Conservation (phyloP, 768 basidiomycete genomes). For the Macrolepiota dolichaula region DNA sequence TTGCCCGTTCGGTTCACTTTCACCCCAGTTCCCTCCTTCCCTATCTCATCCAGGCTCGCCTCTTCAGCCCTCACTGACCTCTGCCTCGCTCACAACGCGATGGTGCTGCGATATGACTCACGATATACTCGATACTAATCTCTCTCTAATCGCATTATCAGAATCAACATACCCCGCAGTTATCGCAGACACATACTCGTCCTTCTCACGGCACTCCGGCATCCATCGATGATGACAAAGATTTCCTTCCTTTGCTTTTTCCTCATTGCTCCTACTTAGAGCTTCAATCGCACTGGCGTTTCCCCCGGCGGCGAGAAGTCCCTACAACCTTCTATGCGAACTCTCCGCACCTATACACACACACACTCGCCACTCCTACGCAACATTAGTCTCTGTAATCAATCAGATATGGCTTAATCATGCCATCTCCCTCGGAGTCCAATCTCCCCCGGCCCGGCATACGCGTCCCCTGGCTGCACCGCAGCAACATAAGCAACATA, state of each 20-base stretch:
- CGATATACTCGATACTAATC: neutral
- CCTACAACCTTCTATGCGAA: neutral
- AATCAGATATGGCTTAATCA: neutral
- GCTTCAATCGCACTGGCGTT: neutral
- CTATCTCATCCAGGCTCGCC: neutral
- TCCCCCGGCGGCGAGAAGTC: neutral
- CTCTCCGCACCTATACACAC: neutral
- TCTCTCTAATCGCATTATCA: neutral
- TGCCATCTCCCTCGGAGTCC: neutral
- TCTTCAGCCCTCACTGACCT: neutral
- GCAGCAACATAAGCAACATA: too few relatives aligned
- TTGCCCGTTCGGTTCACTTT: conserved; percentile 3
- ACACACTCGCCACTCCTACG: neutral
- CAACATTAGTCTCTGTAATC: neutral
- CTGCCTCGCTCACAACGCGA: neutral
- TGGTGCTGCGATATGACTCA: neutral
- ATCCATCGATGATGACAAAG: conserved; percentile 1
- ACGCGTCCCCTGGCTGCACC: neutral
- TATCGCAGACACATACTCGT: neutral
- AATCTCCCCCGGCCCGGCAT: neutral
- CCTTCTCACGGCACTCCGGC: conserved; percentile 4
- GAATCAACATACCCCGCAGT: neutral
- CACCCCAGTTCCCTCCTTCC: neutral
- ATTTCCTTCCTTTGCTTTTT: neutral
- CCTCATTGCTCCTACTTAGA: neutral